Base-by-base conservation (phyloP, 164 flowering plant genomes). In the Nymphaea thermarum region DNA sequence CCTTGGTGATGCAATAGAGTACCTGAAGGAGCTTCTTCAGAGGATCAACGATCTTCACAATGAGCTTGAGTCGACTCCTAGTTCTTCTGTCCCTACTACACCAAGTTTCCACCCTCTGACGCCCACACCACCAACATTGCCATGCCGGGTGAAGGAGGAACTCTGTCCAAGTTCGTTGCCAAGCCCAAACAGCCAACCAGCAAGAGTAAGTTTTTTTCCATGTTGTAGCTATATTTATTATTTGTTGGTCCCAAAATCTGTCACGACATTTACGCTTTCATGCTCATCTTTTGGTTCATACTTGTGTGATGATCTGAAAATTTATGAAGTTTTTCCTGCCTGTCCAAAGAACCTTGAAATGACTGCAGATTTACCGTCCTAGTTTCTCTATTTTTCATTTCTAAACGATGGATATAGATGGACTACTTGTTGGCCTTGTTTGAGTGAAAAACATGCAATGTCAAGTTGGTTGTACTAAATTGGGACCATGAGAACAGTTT, bases 1-100 rank as follows among this genome's bases (percentile, higher is more conserved):
- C 41, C 87, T 87, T 25, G 90, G 90, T 65, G 93, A 87, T 79
- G 90, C 93, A 11, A 83, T 85, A 65, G 90, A 87, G 44, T 87
- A 87, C 66, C 73, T 87, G 77, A 84, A 86, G 76, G 88, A 83
- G 71, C 90, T 86, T 64, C 77, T 83, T 70, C 87, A 85, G 53
- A 78, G 83, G 80, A 82, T 82, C 73, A 81, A 76, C 66, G 83
- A 84, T 69, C 86, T 86, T 51, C 84, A 84, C 64, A 79, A 74
- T 66, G 89, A 88, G 68, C 77, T 86, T 16, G 91, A 88, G 62
- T 81, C 87, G 5, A 77, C 72, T 10, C 86, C 86, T 10, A 81
- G 81, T 44, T 76, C 87, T 71, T 68, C 73, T 63, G 57, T 76
- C 76, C 74, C 77, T 11, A 66, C 73, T 42, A 15, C 82, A 5